Evolutionary conservation across 306 rosid genomes (phyloP), one percentile per base, ranked within the genome.

Genomic region (Vicia villosa): DNA sequence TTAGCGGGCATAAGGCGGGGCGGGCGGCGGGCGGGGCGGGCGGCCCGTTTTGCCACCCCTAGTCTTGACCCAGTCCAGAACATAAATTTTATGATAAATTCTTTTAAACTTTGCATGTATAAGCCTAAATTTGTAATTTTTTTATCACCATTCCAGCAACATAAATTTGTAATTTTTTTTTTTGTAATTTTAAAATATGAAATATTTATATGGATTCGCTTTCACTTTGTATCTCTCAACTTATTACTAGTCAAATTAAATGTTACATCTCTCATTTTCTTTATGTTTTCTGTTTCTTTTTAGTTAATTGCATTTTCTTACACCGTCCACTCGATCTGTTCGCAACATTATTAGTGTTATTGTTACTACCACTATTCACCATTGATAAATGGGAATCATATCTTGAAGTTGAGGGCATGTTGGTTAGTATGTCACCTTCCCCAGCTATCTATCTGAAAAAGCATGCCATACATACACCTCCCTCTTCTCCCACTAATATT

Each of bases 351-450:
- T 13, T 43, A 43, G 13, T 43, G 5, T 7, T 34, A 34, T 1
- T 7, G 8, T 6, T 32, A 41, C n/a, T 12, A 10, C 12, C 7
- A 37, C 8, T 6, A 45, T 45, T 51, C 28, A 51, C 28, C n/a
- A 20, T 41, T 41, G 46, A 41, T 40, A 10, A 15, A 46, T 8
- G 52, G 52, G 16, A 46, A 74, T 52, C 26, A 40, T 55, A 8
- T 36, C 3, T 42, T 41, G 4, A 54, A 55, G 36, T 73, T 17
- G 46, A 20, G 22, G 22, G 7, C 16, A 13, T 67, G 19, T 67
- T 59, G 70, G 67, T 20, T 72, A 37, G 50, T 41, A 60, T 51
- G 72, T 79, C 68, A 21, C 74, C 76, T 41, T 60, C 47, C 52
- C 60, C 50, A 57, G 63, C 40, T 28, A 55, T 52, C 0, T 11